These are phyloP conservation scores for Penicillium sp. DNA, from an alignment of 2,329 filamentous ascomycete species.

Conservation along the genomic window DNA sequence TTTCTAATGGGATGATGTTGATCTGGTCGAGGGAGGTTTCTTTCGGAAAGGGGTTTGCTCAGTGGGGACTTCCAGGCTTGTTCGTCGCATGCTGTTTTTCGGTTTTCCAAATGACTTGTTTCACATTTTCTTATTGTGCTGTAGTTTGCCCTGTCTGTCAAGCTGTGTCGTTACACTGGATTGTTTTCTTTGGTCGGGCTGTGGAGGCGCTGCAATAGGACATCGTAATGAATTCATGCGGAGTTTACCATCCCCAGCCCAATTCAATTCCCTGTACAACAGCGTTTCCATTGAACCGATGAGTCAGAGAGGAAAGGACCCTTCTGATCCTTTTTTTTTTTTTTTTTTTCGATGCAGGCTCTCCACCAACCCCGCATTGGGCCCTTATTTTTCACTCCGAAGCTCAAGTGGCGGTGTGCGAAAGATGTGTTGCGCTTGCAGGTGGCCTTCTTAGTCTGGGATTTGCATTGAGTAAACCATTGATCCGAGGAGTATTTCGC, in stretches of 20 bases:
- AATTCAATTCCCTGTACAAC: background rate
- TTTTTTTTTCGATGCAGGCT: background rate
- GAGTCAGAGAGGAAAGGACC: conserved; percentile 4
- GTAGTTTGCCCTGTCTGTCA: background rate
- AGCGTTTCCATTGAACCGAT: background rate
- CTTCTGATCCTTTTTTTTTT: background rate
- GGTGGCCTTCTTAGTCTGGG: conserved; percentile 6
- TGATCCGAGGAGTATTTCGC: background rate
- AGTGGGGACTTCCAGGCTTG: background rate
- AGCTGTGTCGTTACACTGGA: background rate
- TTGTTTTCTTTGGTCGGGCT: background rate
- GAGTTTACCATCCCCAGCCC: background rate
- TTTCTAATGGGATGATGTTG: background rate
- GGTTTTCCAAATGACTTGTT: background rate
- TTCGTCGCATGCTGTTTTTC: background rate
- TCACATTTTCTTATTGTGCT: background rate
- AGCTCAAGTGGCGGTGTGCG: conserved; percentile 25
- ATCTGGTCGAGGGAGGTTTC: background rate
- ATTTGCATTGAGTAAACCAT: background rate
- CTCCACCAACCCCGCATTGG: conserved; percentile 15
- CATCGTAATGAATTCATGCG: background rate
- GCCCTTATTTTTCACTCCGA: conserved; percentile 7
- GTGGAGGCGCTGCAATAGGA: background rate
- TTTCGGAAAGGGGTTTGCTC: background rate
- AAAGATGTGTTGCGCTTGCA: conserved; percentile 17